Percentiles rank a stretch among this genome's conserved stretches.
Evolutionary conservation across 805 yeast species (phyloP).

Genomic region (Cyberlindnera saturnus): DNA sequence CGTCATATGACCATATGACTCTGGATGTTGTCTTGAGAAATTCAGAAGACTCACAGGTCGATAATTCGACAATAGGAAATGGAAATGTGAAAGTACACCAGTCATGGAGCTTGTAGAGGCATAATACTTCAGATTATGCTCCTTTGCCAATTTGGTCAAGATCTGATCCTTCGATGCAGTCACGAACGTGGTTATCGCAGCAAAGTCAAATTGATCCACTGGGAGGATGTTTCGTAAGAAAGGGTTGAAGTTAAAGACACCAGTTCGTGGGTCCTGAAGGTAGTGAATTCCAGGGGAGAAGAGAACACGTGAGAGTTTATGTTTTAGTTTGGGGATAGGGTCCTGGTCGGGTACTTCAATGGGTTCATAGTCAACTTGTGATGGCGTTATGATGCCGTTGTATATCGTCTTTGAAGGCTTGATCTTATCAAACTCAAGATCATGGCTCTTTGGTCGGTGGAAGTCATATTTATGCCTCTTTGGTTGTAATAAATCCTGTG

Average conservation of each 20-base stretch:
- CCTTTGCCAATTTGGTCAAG: constrained; percentile 42
- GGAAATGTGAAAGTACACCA: constrained; percentile 64
- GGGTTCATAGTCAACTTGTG: constrained; percentile 6
- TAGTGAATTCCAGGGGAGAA: constrained; percentile 80
- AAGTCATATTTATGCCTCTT: background rate
- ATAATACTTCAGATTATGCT: constrained; percentile 34
- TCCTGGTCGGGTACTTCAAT: constrained; percentile 9
- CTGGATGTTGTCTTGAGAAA: constrained; percentile 40
- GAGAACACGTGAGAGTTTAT: constrained; percentile 62
- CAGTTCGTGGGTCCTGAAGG: constrained; percentile 70
- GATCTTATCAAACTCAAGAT: background rate
- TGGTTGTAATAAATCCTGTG: background rate
- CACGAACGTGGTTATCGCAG: constrained; percentile 48
- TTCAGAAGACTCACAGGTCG: constrained; percentile 44
- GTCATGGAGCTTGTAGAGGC: constrained; percentile 93
- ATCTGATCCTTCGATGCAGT: constrained; percentile 61
- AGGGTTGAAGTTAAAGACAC: constrained; percentile 63
- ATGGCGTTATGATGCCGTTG: background rate
- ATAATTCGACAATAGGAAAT: constrained; percentile 57
- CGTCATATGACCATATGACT: constrained; percentile 30
- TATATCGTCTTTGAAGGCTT: background rate
- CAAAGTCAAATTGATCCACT: constrained; percentile 61
- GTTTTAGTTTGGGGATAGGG: constrained; percentile 48
- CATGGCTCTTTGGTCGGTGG: background rate
- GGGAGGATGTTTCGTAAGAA: constrained; percentile 53